A percentile compares a stretch with the other conserved stretches of the same genome.
phyloP scores from a whole-genome alignment of 2,329 filamentous ascomycete genomes.

The Xylariaceae sp. region DNA sequence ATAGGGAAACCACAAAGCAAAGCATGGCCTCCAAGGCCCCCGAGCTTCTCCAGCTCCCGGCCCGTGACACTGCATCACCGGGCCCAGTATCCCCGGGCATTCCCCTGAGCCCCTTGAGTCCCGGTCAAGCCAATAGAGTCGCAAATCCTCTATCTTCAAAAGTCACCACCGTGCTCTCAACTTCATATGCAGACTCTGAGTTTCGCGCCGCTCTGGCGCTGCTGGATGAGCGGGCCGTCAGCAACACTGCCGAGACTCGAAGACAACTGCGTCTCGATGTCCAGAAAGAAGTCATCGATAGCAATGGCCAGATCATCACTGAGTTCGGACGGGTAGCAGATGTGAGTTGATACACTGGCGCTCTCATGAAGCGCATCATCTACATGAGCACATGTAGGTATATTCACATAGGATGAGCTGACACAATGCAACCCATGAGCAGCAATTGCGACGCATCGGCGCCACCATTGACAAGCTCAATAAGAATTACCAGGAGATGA shows the following conservation, averaged over 20 bases:
- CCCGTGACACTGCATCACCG: conserved; percentile 26
- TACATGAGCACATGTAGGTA: neutral
- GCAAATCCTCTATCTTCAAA: conserved; percentile 72
- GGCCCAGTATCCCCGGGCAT: conserved; percentile 34
- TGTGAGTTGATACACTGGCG: conserved; percentile 15
- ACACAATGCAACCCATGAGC: conserved; percentile 4
- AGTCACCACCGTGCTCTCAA: conserved; percentile 79
- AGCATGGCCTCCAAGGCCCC: conserved; percentile 32
- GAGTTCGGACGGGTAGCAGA: conserved; percentile 89
- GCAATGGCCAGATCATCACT: conserved; percentile 81
- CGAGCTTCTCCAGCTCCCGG: conserved; percentile 27
- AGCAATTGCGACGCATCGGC: conserved; percentile 82
- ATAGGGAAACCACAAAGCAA: too few species aligned
- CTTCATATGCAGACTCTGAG: conserved; percentile 87
- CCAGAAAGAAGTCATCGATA: conserved; percentile 88
- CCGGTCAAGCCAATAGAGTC: conserved; percentile 37
- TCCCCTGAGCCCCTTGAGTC: conserved; percentile 8
- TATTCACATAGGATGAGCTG: neutral
- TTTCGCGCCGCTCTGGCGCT: conserved; percentile 80
- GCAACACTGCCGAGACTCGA: conserved; percentile 73
- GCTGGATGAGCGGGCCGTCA: conserved; percentile 65
- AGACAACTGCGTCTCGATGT: conserved; percentile 76
- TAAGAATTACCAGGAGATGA: conserved; percentile 74
- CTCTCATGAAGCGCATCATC: neutral
- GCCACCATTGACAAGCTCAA: conserved; percentile 74